Evolutionary conservation across 352 stramenopile genomes (phyloP).

Genomic region (Globisporangium middletonii): DNA sequence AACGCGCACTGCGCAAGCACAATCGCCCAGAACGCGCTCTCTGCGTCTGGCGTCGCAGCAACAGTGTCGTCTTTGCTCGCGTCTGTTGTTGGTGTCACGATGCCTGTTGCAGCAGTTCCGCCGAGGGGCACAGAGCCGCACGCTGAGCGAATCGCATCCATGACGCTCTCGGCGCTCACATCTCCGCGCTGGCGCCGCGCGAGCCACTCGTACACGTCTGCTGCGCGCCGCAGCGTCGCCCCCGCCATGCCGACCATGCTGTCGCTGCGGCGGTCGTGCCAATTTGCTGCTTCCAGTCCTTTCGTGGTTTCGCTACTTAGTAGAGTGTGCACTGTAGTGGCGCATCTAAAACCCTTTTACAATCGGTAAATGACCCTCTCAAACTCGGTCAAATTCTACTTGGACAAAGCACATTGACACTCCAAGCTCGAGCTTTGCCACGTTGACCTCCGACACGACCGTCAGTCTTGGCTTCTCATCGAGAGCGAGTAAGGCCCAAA

Average conservation of each 20-base stretch:
- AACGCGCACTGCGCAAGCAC: slow-evolving; percentile 25
- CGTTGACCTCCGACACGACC: no score
- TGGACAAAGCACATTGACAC: no score
- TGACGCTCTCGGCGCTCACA: slow-evolving; percentile 18
- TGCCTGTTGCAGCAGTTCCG: slow-evolving; percentile 16
- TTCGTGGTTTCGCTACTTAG: not conserved
- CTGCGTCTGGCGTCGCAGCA: slow-evolving; percentile 1
- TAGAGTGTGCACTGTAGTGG: no score
- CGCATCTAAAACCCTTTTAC: no score
- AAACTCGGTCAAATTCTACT: no score
- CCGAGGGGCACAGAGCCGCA: slow-evolving; percentile 47
- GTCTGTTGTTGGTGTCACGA: slow-evolving; percentile 1
- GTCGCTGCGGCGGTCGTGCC: no score
- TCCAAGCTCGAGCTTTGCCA: no score
- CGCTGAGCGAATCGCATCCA: slow-evolving; percentile 39
- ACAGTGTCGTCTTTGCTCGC: not conserved
- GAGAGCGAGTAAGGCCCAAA: no score
- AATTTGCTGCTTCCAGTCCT: not conserved
- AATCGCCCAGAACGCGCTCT: slow-evolving; percentile 22
- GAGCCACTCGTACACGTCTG: slow-evolving; percentile 35
- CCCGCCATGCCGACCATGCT: slow-evolving; percentile 14
- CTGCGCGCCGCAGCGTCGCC: slow-evolving; percentile 5
- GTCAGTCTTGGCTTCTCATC: no score
- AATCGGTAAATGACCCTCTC: no score
- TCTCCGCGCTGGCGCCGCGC: slow-evolving; percentile 28